phyloP scores from a whole-genome alignment of 225 moss, liverwort and hornwort species.

The Pseudisothecium myosuroides region DNA sequence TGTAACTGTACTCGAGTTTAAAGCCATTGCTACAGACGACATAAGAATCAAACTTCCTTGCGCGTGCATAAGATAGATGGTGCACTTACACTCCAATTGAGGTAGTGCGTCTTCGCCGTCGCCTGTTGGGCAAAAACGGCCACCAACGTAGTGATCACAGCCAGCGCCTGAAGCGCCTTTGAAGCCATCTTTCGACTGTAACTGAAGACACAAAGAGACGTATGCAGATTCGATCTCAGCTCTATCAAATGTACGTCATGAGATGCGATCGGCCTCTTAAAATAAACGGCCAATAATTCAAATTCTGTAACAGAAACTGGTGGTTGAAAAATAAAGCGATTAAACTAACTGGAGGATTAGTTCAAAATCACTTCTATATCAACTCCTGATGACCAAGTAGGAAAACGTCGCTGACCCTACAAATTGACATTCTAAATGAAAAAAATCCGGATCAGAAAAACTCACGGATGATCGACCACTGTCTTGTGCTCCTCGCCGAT shows the following conservation, averaged over 20 bases:
- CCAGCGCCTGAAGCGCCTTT: neutral
- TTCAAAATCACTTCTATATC: neutral
- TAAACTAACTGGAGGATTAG: no score
- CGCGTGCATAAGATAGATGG: no score
- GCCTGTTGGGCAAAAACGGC: neutral
- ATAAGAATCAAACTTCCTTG: neutral
- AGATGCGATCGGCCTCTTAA: neutral
- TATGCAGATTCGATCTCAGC: neutral
- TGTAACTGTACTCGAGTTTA: no score
- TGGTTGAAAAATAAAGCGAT: neutral
- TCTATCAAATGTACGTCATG: neutral
- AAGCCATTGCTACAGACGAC: neutral
- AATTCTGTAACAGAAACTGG: neutral
- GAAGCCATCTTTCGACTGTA: neutral
- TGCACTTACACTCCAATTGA: neutral
- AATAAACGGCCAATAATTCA: neutral
- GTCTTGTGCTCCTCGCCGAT: neutral
- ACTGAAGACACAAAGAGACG: neutral
- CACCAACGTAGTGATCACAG: neutral
- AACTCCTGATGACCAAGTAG: no score
- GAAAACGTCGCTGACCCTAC: neutral
- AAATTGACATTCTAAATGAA: neutral
- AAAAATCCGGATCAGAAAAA: neutral
- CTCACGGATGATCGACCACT: neutral
- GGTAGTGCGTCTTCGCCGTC: neutral